A percentile compares a stretch with the other conserved stretches of the same genome.
phyloP scores from a whole-genome alignment of 257 asterid genomes.

The Cynanchum wilfordii region DNA sequence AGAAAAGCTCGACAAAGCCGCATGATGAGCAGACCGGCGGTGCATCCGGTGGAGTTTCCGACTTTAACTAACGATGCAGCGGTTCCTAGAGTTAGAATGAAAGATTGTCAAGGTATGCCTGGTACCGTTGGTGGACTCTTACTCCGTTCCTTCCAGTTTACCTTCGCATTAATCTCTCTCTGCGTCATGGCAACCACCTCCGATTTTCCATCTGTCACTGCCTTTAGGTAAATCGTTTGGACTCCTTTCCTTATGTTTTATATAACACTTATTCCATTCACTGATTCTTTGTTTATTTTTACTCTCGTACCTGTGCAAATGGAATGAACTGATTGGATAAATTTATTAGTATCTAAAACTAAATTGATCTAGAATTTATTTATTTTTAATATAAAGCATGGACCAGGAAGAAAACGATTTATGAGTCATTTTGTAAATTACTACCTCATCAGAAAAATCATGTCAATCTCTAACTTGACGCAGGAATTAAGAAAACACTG shows the following conservation, averaged over 20 bases:
- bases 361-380: not conserved
- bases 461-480: too few relatives aligned
- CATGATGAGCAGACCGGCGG: conserved; percentile 74
- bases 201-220: conserved; percentile 84
- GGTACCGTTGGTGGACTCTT: conserved; percentile 70
- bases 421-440: not conserved
- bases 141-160: conserved; percentile 63
- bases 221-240: conserved; percentile 55
- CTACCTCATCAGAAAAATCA: not conserved
- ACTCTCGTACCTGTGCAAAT: not conserved
- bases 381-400: not conserved
- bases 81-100: conserved; percentile 55
- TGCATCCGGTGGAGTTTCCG: conserved; percentile 69
- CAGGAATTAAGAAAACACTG: too few relatives aligned
- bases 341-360: not conserved
- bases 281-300: not conserved
- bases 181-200: conserved; percentile 74
- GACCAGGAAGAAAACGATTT: not conserved
- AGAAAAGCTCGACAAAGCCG: not conserved
- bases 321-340: not conserved
- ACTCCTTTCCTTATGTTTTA: not conserved
- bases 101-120: conserved; percentile 72
- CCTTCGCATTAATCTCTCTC: conserved; percentile 60
- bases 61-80: conserved; percentile 31
- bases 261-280: not conserved